Conservation (phyloP, 805 yeast genomes). For the Barnettozyma californica region DNA sequence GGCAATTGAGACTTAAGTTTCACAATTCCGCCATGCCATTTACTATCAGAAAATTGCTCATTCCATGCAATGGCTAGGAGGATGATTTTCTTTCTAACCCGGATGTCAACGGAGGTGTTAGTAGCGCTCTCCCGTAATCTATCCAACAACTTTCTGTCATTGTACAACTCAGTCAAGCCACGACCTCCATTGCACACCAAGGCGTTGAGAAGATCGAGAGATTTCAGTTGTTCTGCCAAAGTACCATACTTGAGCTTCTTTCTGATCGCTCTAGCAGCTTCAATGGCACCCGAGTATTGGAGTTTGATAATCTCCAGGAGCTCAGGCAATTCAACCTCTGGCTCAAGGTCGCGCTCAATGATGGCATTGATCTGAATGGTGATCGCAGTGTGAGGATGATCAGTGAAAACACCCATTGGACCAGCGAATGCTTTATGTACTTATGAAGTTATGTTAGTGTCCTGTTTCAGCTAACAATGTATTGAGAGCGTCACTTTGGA, state of each 20-base stretch:
- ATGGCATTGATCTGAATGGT: conserved; percentile 58
- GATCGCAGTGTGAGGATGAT: conserved; percentile 64
- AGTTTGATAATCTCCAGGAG: conserved; percentile 30
- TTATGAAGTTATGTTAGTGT: neutral
- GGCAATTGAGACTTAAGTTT: conserved; percentile 43
- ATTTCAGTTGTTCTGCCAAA: conserved; percentile 55
- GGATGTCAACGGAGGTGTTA: conserved; percentile 37
- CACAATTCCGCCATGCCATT: conserved; percentile 45
- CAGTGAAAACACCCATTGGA: conserved; percentile 48
- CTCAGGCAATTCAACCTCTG: conserved; percentile 32
- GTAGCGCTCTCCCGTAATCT: conserved; percentile 49
- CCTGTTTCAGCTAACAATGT: neutral
- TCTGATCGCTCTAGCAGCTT: conserved; percentile 87
- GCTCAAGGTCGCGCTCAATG: conserved; percentile 27
- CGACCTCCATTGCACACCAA: conserved; percentile 52
- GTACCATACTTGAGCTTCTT: conserved; percentile 86
- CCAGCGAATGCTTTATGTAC: neutral
- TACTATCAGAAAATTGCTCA: conserved; percentile 43
- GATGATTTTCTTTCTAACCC: conserved; percentile 43
- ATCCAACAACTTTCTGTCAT: conserved; percentile 64
- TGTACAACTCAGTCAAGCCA: conserved; percentile 38
- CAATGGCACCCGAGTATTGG: conserved; percentile 42
- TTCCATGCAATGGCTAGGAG: conserved; percentile 65
- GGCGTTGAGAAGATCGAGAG: conserved; percentile 56
- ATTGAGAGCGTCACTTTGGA: neutral